A percentile compares a stretch with the other conserved stretches of the same genome.
These are phyloP conservation scores for Prototheca cutis DNA, from an alignment of 163 green algal genomes.

Conservation along the genomic window DNA sequence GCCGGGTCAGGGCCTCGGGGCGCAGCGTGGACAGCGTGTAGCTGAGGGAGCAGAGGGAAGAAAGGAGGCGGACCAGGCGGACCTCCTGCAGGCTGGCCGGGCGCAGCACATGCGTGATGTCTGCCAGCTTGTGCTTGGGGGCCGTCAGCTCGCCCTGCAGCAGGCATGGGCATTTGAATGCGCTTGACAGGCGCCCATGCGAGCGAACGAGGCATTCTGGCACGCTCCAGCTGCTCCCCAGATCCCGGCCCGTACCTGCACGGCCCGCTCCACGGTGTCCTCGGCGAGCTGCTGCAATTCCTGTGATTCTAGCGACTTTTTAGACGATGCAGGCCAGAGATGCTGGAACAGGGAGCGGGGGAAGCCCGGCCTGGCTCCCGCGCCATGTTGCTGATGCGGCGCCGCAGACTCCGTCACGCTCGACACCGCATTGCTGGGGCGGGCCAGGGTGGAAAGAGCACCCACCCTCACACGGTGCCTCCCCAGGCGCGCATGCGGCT, in stretches of 20 bases:
- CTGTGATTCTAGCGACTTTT: background rate
- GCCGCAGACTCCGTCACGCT: too few relatives aligned
- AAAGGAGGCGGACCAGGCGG: conserved; percentile 37
- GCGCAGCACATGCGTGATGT: conserved; percentile 11
- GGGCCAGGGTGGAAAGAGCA: too few relatives aligned
- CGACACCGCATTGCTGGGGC: too few relatives aligned
- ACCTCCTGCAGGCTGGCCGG: conserved; percentile 35
- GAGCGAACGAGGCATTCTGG: too few relatives aligned
- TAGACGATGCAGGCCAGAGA: background rate
- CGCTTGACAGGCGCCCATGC: too few relatives aligned
- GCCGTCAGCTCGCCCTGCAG: too few relatives aligned
- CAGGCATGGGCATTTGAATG: too few relatives aligned
- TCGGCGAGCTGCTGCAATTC: background rate
- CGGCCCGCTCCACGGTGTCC: background rate
- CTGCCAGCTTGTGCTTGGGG: background rate
- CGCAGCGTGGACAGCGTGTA: conserved; percentile 38
- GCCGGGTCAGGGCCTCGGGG: conserved; percentile 13
- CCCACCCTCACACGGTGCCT: too few relatives aligned
- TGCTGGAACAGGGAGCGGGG: background rate
- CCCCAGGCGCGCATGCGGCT: too few relatives aligned
- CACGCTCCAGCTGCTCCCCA: background rate
- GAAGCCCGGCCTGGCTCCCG: background rate
- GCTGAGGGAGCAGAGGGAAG: conserved; percentile 32
- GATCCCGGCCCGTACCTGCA: background rate
- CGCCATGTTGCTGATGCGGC: too few relatives aligned